Evolutionary conservation across 164 flowering plant genomes (phyloP).

Genomic region (Macadamia integrifolia): DNA sequence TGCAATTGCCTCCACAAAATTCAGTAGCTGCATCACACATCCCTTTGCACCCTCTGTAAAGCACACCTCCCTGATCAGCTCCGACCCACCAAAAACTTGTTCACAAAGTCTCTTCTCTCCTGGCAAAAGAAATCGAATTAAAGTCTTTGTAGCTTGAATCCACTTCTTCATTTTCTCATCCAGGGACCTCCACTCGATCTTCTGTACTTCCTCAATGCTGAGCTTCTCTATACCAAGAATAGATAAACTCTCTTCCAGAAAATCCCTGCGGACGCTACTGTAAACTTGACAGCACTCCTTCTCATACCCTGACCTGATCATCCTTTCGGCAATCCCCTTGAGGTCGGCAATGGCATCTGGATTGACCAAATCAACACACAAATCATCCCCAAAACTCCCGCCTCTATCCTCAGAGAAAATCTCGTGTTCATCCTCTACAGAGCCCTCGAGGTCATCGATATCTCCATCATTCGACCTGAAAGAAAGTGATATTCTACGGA

Average conservation of each 20-base stretch:
- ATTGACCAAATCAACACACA: constrained; percentile 43
- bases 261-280: constrained; percentile 47
- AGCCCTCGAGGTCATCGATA: constrained; percentile 5
- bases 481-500: constrained; percentile 39
- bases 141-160: constrained; percentile 52
- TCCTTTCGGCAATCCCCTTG: constrained; percentile 54
- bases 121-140: constrained; percentile 34
- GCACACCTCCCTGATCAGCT: constrained; percentile 37
- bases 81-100: constrained; percentile 37
- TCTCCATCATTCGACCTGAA: constrained; percentile 24
- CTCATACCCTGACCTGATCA: constrained; percentile 64
- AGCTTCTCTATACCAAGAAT: constrained; percentile 59
- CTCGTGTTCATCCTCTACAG: constrained; percentile 1
- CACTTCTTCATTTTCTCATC: constrained; percentile 89
- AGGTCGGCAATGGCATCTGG: constrained; percentile 38
- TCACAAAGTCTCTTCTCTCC: constrained; percentile 58
- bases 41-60: constrained; percentile 55
- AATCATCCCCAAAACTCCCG: constrained; percentile 39
- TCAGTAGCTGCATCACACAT: constrained; percentile 54
- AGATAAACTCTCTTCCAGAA: constrained; percentile 49
- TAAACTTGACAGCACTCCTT: constrained; percentile 71
- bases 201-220: constrained; percentile 70
- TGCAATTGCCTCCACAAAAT: constrained; percentile 58
- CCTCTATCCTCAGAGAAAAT: constrained; percentile 41
- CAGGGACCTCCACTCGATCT: constrained; percentile 56